Evolutionary conservation across 495 filamentous ascomycete genomes (phyloP).

Genomic region (Penicillium pulvis): DNA sequence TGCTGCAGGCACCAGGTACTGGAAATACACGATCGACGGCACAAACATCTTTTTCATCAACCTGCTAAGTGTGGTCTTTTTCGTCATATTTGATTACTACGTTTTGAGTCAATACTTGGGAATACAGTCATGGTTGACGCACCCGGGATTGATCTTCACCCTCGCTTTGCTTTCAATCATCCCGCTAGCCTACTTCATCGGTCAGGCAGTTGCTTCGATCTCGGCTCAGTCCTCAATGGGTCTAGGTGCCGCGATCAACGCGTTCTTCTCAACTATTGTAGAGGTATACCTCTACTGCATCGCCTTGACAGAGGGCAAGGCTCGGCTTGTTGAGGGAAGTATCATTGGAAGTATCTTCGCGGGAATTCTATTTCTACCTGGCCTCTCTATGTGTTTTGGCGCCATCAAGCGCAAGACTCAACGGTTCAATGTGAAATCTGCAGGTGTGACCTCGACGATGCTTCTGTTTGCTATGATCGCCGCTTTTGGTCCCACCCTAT

Average conservation of each 20-base stretch:
- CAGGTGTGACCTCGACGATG: conserved; percentile 98
- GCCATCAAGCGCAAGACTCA: conserved; percentile 98
- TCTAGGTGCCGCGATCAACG: conserved; percentile 96
- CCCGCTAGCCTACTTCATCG: conserved; percentile 98
- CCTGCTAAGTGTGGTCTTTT: conserved; percentile 82
- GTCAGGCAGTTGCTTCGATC: conserved; percentile 98
- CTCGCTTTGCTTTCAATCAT: conserved; percentile 89
- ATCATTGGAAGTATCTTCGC: conserved; percentile 98
- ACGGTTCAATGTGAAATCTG: conserved; percentile 96
- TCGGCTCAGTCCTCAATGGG: conserved; percentile 99
- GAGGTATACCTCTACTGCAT: conserved; percentile 98
- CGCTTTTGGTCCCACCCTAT: conserved; percentile 96
- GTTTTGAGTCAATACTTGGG: conserved; percentile 69
- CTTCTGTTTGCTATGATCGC: conserved; percentile 94
- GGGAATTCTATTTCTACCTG: conserved; percentile 92
- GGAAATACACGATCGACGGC: conserved; percentile 98
- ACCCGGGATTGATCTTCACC: conserved; percentile 81
- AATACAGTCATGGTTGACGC: conserved; percentile 69
- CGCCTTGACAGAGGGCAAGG: conserved; percentile 90
- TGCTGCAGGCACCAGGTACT: conserved; percentile 91
- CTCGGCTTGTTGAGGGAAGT: conserved; percentile 90
- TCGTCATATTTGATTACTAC: conserved; percentile 91
- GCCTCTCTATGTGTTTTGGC: conserved; percentile 98
- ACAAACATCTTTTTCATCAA: conserved; percentile 99
- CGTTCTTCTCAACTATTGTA: conserved; percentile 98